These are phyloP conservation scores for Tetrahymena borealis DNA, from an alignment of 73 alveolate genomes.

Conservation along the genomic window DNA sequence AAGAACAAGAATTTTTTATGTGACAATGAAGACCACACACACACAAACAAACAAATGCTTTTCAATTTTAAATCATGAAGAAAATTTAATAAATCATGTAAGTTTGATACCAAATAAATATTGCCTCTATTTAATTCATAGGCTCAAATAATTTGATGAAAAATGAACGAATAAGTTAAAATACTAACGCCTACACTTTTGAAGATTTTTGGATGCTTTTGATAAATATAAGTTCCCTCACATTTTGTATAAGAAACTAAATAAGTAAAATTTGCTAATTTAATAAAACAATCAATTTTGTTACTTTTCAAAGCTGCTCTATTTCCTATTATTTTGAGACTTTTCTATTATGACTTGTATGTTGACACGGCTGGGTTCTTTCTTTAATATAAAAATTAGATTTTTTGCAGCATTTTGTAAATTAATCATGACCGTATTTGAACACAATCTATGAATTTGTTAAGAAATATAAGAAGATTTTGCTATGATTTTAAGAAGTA, in stretches of 20 bases:
- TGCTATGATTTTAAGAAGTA: not conserved
- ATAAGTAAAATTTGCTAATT: not conserved
- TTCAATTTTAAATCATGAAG: not conserved
- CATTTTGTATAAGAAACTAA: not conserved
- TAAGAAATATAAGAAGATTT: not conserved
- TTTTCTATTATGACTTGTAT: not conserved
- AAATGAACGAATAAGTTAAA: not conserved
- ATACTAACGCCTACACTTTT: not conserved
- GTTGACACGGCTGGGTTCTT: not conserved
- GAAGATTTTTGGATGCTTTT: not conserved
- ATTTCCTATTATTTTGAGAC: not conserved
- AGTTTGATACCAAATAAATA: not conserved
- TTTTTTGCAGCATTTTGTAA: not conserved
- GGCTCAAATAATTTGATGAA: not conserved
- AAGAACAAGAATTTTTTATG: too few relatives aligned
- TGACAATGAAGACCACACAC: not conserved
- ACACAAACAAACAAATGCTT: not conserved
- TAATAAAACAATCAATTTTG: not conserved
- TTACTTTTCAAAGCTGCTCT: not conserved
- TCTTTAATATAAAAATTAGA: not conserved
- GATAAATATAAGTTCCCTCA: not conserved
- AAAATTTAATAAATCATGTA: not conserved
- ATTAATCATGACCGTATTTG: not conserved
- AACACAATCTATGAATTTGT: not conserved
- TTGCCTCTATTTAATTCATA: not conserved